These are phyloP conservation scores for Hypoxylon perforatum DNA, from an alignment of 495 filamentous ascomycete genomes.

Conservation along the genomic window DNA sequence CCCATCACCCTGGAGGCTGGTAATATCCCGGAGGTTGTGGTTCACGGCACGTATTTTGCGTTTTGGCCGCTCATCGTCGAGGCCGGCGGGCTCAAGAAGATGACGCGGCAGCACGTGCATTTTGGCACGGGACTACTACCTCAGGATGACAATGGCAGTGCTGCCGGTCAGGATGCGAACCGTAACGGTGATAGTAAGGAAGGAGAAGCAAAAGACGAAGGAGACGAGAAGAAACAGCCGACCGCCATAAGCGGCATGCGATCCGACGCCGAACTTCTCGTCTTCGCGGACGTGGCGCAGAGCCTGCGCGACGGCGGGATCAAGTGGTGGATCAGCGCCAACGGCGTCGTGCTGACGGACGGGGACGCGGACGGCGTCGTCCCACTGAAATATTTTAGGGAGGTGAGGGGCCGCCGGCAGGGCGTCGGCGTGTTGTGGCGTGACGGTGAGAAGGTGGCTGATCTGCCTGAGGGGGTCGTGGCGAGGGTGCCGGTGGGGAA, in stretches of 20 bases:
- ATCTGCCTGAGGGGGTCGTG: slow-evolving; percentile 61
- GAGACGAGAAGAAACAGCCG: too few relatives aligned
- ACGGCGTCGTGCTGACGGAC: slow-evolving; percentile 75
- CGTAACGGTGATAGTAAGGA: slow-evolving; percentile 17
- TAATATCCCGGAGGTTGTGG: slow-evolving; percentile 70
- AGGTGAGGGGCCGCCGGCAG: slow-evolving; percentile 68
- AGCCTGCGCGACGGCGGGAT: slow-evolving; percentile 71
- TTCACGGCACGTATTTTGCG: slow-evolving; percentile 88
- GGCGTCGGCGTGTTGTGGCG: slow-evolving; percentile 74
- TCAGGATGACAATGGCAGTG: too few relatives aligned
- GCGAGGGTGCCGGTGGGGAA: slow-evolving; percentile 59
- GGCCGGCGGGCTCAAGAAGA: slow-evolving; percentile 79
- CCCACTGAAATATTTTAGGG: slow-evolving; percentile 55
- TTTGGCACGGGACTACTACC: slow-evolving; percentile 76
- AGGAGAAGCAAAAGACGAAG: slow-evolving; percentile 36
- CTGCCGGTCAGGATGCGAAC: slow-evolving; percentile 50
- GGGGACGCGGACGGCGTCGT: slow-evolving; percentile 60
- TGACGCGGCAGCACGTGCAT: slow-evolving; percentile 88
- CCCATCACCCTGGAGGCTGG: slow-evolving; percentile 64
- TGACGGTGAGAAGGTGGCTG: slow-evolving; percentile 67
- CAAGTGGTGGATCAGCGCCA: slow-evolving; percentile 86
- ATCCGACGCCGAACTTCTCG: slow-evolving; percentile 76
- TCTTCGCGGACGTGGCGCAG: slow-evolving; percentile 79
- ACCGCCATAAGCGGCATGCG: slow-evolving; percentile 95
- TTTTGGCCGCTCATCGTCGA: slow-evolving; percentile 78